Evolutionary conservation across 176 grass and related monocot genomes (phyloP).

Genomic region (Urochloa ruziziensis): DNA sequence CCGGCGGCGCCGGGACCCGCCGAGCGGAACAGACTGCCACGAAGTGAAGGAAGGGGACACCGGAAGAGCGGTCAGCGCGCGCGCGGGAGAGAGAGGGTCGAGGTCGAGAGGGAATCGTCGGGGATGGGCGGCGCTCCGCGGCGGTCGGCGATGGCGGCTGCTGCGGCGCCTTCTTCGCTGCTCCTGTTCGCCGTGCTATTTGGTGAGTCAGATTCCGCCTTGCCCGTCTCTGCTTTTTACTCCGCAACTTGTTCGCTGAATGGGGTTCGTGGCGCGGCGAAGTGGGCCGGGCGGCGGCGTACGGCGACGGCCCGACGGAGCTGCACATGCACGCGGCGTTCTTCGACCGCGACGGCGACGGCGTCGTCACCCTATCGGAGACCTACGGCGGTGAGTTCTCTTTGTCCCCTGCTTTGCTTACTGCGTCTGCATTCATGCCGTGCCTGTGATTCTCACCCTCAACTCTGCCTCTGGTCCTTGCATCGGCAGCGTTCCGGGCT

Average conservation of each 20-base stretch:
- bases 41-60: background rate
- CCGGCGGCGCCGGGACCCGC: background rate
- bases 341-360: slow-evolving; percentile 81
- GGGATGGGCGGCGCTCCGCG: slow-evolving; percentile 17
- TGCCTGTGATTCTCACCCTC: background rate
- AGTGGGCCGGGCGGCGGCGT: slow-evolving; percentile 10
- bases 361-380: slow-evolving; percentile 62
- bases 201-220: background rate
- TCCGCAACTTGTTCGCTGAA: background rate
- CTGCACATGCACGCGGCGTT: slow-evolving; percentile 83
- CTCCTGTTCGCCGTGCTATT: slow-evolving; percentile 17
- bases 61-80: background rate
- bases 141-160: background rate
- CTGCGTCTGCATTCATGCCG: background rate
- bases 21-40: background rate
- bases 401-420: background rate
- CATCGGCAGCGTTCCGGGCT: slow-evolving; percentile 39
- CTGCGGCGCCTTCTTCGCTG: background rate
- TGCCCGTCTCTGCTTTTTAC: background rate
- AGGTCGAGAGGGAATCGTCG: background rate
- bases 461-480: background rate
- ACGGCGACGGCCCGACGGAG: slow-evolving; percentile 43
- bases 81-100: background rate
- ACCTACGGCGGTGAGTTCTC: slow-evolving; percentile 61
- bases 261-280: background rate